phyloP scores from a whole-genome alignment of 345 rosid species.

The Citrus hindsii region DNA sequence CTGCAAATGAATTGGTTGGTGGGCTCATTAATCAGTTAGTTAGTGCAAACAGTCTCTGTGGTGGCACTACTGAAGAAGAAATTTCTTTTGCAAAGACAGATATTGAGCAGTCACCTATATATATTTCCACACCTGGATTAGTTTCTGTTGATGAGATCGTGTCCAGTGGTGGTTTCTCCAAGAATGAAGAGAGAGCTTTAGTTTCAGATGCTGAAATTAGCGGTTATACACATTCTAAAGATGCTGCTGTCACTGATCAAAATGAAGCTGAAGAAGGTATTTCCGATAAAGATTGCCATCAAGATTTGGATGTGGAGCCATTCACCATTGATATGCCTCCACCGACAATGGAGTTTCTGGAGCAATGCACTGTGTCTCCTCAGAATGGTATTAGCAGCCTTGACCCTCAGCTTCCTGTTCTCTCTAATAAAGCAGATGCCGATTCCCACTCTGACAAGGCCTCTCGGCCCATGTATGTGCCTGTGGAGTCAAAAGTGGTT shows the following conservation, averaged over 20 bases:
- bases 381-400: not conserved
- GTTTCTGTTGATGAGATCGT: constrained; percentile 14
- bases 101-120: constrained; percentile 13
- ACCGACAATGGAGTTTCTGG: not conserved
- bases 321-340: constrained; percentile 1
- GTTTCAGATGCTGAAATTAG: not conserved
- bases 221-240: not conserved
- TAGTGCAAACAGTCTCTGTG: constrained; percentile 5
- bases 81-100: constrained; percentile 18
- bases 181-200: constrained; percentile 10
- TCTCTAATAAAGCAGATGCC: constrained; percentile 2
- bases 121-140: constrained; percentile 11
- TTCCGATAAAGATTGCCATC: not conserved
- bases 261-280: constrained; percentile 1
- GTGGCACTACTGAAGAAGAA: constrained; percentile 17
- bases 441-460: constrained; percentile 2
- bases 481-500: constrained; percentile 5
- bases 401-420: constrained; percentile 5
- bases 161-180: constrained; percentile 14
- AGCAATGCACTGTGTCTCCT: constrained; percentile 2
- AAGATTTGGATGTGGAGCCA: constrained; percentile 7
- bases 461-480: not conserved
- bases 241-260: constrained; percentile 5
- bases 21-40: constrained; percentile 7
- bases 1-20: constrained; percentile 17